Conservation (phyloP, 768 basidiomycete species). For the Pleurotus giganteus region DNA sequence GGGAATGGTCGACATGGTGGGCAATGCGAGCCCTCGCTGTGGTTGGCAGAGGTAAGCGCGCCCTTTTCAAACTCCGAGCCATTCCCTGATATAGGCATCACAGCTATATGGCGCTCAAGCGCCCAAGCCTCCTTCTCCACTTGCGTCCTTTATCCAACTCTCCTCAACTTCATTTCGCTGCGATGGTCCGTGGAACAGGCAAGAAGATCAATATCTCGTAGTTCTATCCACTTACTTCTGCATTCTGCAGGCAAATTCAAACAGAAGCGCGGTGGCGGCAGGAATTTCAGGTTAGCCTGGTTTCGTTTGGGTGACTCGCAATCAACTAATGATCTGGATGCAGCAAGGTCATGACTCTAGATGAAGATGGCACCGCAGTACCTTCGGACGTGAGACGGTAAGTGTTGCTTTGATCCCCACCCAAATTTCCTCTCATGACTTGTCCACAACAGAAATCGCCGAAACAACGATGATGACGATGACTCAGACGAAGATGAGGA, state of each 20-base stretch:
- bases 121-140: conserved; percentile 10
- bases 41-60: conserved; percentile 13
- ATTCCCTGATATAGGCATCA: conserved; percentile 13
- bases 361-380: conserved; percentile 55
- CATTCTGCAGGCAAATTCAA: conserved; percentile 68
- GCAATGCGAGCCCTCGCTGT: conserved; percentile 8
- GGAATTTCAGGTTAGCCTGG: conserved; percentile 66
- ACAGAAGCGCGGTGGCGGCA: conserved; percentile 84
- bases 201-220: conserved; percentile 4
- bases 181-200: conserved; percentile 55
- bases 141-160: conserved; percentile 12
- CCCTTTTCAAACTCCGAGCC: conserved; percentile 23
- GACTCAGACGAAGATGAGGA: conserved; percentile 40
- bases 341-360: conserved; percentile 61
- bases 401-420: conserved; percentile 15
- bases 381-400: conserved; percentile 46
- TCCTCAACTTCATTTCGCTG: conserved; percentile 9
- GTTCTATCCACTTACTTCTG: background rate
- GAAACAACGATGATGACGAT: conserved; percentile 35
- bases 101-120: background rate
- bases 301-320: conserved; percentile 11
- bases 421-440: conserved; percentile 6
- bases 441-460: conserved; percentile 15
- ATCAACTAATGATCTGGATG: conserved; percentile 2
- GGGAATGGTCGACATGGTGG: conserved; percentile 76